These are phyloP conservation scores for Microdochium nivale DNA, from an alignment of 2,329 filamentous ascomycete species.

Conservation along the genomic window DNA sequence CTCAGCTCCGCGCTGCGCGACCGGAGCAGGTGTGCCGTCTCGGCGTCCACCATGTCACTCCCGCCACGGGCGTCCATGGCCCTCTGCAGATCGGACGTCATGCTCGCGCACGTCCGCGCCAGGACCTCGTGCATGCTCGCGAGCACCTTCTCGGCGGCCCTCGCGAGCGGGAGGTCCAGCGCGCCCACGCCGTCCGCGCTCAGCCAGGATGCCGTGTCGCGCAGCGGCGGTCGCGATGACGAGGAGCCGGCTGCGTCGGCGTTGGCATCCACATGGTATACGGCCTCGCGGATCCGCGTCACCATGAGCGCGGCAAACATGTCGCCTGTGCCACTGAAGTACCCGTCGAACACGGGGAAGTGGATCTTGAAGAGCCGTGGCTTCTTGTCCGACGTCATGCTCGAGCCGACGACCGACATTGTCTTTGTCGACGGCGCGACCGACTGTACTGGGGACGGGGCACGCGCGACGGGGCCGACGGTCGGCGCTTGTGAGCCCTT, in stretches of 20 bases:
- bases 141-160: constrained; percentile 76
- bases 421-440: constrained; percentile 25
- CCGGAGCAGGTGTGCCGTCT: constrained; percentile 55
- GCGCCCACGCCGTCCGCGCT: constrained; percentile 63
- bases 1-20: constrained; percentile 86
- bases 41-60: constrained; percentile 36
- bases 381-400: constrained; percentile 48
- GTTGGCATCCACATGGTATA: constrained; percentile 28
- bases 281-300: constrained; percentile 78
- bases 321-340: constrained; percentile 94
- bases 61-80: constrained; percentile 30
- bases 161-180: constrained; percentile 70
- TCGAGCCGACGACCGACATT: constrained; percentile 62
- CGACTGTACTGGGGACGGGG: constrained; percentile 3
- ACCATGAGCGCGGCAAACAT: constrained; percentile 95
- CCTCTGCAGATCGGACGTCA: constrained; percentile 41
- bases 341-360: constrained; percentile 81
- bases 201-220: constrained; percentile 58
- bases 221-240: constrained; percentile 30
- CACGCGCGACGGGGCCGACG: constrained; percentile 62
- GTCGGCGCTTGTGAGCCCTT: constrained; percentile 47
- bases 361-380: constrained; percentile 84
- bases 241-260: constrained; percentile 11
- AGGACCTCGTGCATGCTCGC: constrained; percentile 89
- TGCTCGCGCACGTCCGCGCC: constrained; percentile 55